These are phyloP conservation scores for Colletotrichum graminicola DNA, from an alignment of 2,329 filamentous ascomycete species.

Conservation along the genomic window DNA sequence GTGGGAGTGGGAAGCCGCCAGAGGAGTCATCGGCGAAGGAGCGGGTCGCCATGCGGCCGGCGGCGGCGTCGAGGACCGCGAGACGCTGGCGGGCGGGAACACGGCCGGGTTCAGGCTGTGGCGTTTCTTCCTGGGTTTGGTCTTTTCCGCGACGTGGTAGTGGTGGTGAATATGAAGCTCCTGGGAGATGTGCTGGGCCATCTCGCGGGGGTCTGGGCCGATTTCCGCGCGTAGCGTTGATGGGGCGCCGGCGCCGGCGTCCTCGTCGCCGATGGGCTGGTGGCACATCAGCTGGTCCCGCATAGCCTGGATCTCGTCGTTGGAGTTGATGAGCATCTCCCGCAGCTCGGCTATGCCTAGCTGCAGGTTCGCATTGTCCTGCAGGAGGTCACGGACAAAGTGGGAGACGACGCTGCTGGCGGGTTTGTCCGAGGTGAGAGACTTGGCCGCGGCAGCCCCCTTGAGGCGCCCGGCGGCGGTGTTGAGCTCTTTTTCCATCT, in stretches of 20 bases:
- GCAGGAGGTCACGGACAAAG: slow-evolving; percentile 94
- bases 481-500: slow-evolving; percentile 84
- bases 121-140: slow-evolving; percentile 78
- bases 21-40: slow-evolving; percentile 54
- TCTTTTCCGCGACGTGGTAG: slow-evolving; percentile 79
- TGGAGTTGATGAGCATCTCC: slow-evolving; percentile 90
- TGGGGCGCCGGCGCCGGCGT: slow-evolving; percentile 50
- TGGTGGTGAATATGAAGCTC: slow-evolving; percentile 96
- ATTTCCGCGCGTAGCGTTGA: slow-evolving; percentile 80
- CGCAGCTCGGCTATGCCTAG: slow-evolving; percentile 90
- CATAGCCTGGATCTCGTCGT: slow-evolving; percentile 91
- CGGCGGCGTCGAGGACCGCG: slow-evolving; percentile 58
- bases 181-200: slow-evolving; percentile 65
- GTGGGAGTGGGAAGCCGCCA: slow-evolving; percentile 57
- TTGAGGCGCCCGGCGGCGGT: slow-evolving; percentile 84
- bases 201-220: slow-evolving; percentile 52
- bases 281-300: slow-evolving; percentile 85
- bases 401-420: slow-evolving; percentile 85
- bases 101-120: slow-evolving; percentile 71
- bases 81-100: slow-evolving; percentile 66
- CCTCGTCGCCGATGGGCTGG: slow-evolving; percentile 71
- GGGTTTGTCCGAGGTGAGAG: slow-evolving; percentile 69
- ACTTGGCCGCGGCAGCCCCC: slow-evolving; percentile 79
- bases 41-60: slow-evolving; percentile 55
- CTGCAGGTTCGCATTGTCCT: slow-evolving; percentile 95